Base-by-base conservation (phyloP, 1,139 yeast species). In the Scheffersomyces cryptocercus region DNA sequence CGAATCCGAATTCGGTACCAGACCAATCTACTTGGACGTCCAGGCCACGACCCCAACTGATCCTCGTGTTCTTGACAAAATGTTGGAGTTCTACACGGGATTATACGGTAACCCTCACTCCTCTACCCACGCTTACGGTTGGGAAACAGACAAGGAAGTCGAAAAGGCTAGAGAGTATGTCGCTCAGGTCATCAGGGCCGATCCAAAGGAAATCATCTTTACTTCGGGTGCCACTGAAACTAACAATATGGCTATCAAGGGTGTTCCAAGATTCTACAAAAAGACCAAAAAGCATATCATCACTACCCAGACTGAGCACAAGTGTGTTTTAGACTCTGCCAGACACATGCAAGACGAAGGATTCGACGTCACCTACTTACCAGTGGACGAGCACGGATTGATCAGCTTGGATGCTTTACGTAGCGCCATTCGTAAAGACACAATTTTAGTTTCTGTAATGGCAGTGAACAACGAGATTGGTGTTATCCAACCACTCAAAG, bases 1-100 rank as follows among this genome's bases (percentile, higher is more conserved):
- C 55, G 74, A 73, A 30, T 45, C 51, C 26, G 51, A 65, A 48
- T 74, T 63, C 56, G 95, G 93, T 43, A 75, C 85, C 10, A 79
- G 97, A 56, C 97, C 98, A 4, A 91, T 91, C 49, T 91, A 91
- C 65, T 72, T 91, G 61, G 98, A 91, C 61, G 89, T 90, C 79
- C 98, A 91, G 65, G 98, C 99, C 28, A 93, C 99, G 0, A 93
- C 99, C 0, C 99, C 98, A 12, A 88, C 95, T 3, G 99, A 93
- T 62, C 99, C 99, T 31, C 78, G 99, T 48, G 99, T 93, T 5
- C 71, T 95, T 56, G 99, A 93, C 64, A 87, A 82, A 55, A 93
- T 95, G 99, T 70, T 95, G 58, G 85, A 83, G 58, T 93, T 86
- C 64, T 90, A 84, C 67, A 91, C 98, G 3, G 98, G 97, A 11